Base-by-base conservation (phyloP, 2,329 filamentous ascomycete genomes). In the Emmonsiellopsis sp. region DNA sequence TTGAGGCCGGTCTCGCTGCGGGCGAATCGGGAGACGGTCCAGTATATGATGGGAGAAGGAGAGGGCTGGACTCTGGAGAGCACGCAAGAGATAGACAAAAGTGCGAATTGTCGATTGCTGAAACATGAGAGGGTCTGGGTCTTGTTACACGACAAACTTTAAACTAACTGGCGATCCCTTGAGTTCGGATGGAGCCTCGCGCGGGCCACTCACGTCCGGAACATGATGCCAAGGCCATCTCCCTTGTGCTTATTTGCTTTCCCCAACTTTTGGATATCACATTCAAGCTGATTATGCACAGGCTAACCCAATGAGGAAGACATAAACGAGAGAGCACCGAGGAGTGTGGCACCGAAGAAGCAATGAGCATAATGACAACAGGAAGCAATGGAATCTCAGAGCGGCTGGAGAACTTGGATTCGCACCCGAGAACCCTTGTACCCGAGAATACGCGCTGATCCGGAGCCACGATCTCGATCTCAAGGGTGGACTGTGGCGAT, bases 301-400 rank as follows among this genome's bases (percentile, higher is more conserved):
- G 10, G 8, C 47, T 49, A 49, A 40, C 47, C 47, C 47, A 49
- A 49, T 39, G 39, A 49, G 47, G 47, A 13, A 49, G 32, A 49
- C 47, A 39, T 49, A 49, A 32, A 49, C 47, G 47, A 49, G 34
- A 31, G 32, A 49, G 17, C 3, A 39, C 7, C 11, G 11, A 40
- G 31, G 13, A 40, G n/a, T n/a, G 40, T n/a, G 40, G 40, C 40
- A 8, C 7, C 27, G 47, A 49, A 49, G 5, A 40, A 40, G 47
- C 36, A 40, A 32, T 13, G 21, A 27, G 6, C 13, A 36, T n/a
- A 21, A 40, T 27, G 21, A 27, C 21, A 27, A 27, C 21, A 27
- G 21, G 21, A 27, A 27, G 21, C 21, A 27, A 27, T 5, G 21
- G 21, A 3, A 27, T 27, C 21, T 27, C 21, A 27, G 21, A 27